Evolutionary conservation across 169 alveolate genomes (phyloP).

Genomic region (Plasmodium sp.): DNA sequence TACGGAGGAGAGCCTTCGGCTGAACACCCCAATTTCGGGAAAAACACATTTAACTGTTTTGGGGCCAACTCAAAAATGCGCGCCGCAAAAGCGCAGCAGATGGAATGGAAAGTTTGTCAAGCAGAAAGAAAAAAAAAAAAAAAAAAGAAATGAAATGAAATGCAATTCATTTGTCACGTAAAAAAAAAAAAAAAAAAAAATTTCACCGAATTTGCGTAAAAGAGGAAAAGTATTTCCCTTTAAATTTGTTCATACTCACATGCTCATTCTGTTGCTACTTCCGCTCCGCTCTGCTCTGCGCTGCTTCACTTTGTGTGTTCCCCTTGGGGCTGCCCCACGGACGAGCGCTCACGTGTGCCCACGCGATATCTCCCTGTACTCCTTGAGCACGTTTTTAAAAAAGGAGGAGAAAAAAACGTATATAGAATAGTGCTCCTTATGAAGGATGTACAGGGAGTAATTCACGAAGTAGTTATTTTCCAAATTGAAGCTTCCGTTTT

Average conservation of each 20-base stretch:
- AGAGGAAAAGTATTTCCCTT: background rate
- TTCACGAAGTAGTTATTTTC: conserved; percentile 57
- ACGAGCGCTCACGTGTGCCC: background rate
- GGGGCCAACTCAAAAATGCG: background rate
- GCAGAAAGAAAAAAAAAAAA: background rate
- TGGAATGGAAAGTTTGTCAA: background rate
- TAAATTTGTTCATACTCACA: background rate
- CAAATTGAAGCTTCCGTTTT: conserved; percentile 27
- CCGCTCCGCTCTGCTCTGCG: background rate
- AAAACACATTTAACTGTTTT: background rate
- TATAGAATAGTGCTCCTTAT: conserved; percentile 63
- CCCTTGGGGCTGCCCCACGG: background rate
- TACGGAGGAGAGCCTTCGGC: background rate
- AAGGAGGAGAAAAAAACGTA: conserved; percentile 62
- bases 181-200: background rate
- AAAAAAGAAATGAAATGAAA: background rate
- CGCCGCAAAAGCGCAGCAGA: background rate
- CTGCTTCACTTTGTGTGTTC: background rate
- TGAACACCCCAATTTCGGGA: background rate
- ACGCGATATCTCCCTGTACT: conserved; percentile 33
- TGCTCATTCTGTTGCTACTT: background rate
- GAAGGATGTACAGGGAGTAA: conserved; percentile 52
- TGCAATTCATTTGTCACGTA: background rate
- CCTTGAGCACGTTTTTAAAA: conserved; percentile 58
- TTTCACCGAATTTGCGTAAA: background rate